Evolutionary conservation across 192 early-diverging fungal species (phyloP).

Genomic region (Pecoramyces ruminantium): DNA sequence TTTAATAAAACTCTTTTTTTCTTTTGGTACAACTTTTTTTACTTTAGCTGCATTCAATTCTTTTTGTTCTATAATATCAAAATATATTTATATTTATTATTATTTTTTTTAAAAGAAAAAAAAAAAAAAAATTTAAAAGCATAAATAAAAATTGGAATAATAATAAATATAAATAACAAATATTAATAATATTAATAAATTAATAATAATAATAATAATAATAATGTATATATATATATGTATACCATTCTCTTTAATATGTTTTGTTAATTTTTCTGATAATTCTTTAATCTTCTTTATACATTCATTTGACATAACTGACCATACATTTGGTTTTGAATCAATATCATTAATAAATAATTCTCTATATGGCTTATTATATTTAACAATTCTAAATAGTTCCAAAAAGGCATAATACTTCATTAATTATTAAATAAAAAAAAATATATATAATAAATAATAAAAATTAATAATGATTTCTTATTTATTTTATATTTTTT

Average conservation of each 20-base stretch:
- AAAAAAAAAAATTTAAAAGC: too few species aligned
- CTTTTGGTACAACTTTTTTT: neutral
- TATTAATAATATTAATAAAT: too few species aligned
- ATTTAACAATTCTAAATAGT: neutral
- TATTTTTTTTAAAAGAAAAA: too few species aligned
- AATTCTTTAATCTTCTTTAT: neutral
- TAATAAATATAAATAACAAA: too few species aligned
- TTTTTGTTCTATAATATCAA: neutral
- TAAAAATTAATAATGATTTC: too few species aligned
- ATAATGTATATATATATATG: neutral
- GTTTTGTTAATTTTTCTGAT: neutral
- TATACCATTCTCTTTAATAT: neutral
- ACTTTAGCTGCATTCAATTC: neutral
- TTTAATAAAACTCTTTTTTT: neutral
- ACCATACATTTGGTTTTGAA: neutral
- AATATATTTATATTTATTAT: neutral
- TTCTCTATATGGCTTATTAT: neutral
- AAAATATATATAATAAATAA: too few species aligned
- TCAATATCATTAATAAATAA: neutral
- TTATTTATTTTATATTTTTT: too few species aligned
- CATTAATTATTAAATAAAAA: too few species aligned
- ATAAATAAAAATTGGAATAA: too few species aligned
- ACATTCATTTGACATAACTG: neutral
- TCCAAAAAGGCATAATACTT: neutral
- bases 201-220: too few species aligned